A percentile compares a stretch with the other conserved stretches of the same genome.
These are phyloP conservation scores for Penicillium sp. DNA, from an alignment of 2,329 filamentous ascomycete species.

Conservation along the genomic window DNA sequence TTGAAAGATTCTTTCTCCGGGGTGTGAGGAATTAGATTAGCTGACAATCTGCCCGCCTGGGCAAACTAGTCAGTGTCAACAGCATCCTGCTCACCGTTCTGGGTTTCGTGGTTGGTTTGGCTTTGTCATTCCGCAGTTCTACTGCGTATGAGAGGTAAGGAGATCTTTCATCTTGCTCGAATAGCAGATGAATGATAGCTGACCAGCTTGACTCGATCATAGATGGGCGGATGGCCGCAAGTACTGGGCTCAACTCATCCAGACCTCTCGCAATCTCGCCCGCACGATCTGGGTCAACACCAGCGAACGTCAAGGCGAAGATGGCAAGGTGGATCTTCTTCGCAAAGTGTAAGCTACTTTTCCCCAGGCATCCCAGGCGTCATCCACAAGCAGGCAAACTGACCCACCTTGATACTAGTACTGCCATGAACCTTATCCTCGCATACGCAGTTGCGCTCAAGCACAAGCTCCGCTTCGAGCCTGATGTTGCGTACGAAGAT, in stretches of 20 bases:
- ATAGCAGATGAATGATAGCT: neutral
- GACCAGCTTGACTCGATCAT: constrained; percentile 2
- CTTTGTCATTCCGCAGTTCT: constrained; percentile 74
- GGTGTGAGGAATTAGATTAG: neutral
- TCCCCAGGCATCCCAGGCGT: neutral
- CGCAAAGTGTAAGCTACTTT: constrained; percentile 58
- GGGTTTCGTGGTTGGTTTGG: constrained; percentile 78
- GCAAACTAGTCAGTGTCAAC: constrained; percentile 55
- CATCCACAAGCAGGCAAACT: neutral
- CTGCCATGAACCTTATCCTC: constrained; percentile 74
- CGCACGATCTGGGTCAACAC: constrained; percentile 83
- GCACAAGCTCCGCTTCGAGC: constrained; percentile 81
- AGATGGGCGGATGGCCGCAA: constrained; percentile 64
- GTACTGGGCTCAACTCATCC: constrained; percentile 61
- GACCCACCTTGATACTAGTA: constrained; percentile 33
- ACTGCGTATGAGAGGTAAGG: constrained; percentile 71
- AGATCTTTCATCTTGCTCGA: neutral
- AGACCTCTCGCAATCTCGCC: constrained; percentile 59
- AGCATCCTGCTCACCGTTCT: constrained; percentile 73
- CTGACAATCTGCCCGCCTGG: constrained; percentile 6
- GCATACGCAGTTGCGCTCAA: constrained; percentile 78
- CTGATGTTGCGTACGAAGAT: constrained; percentile 75
- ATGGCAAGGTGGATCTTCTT: constrained; percentile 67
- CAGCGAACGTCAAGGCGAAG: constrained; percentile 58
- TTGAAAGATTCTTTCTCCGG: neutral